Evolutionary conservation across 148 eudicot genomes (phyloP).

Genomic region (Agrostemma githago): DNA sequence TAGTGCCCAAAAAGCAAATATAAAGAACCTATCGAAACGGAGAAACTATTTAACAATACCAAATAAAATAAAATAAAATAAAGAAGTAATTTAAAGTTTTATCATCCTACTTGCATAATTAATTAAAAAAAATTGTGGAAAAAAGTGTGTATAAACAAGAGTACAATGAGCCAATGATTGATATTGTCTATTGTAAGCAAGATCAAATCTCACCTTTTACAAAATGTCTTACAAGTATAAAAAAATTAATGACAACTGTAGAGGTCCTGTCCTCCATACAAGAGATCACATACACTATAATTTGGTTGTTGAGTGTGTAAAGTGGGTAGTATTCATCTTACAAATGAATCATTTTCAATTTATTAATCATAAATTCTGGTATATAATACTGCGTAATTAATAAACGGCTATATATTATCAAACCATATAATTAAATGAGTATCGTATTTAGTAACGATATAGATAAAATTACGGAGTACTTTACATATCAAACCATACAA

Average conservation of each 20-base stretch:
- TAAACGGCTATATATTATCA: no score
- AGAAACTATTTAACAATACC: no score
- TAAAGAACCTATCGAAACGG: no score
- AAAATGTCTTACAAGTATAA: slow-evolving; percentile 16
- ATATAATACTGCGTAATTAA: no score
- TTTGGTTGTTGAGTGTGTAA: slow-evolving; percentile 69
- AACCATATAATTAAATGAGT: no score
- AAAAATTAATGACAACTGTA: slow-evolving; percentile 64
- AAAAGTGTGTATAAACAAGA: slow-evolving; percentile 2
- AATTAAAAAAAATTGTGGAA: slow-evolving; percentile 7
- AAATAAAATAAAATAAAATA: no score
- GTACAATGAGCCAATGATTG: slow-evolving; percentile 76
- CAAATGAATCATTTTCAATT: not conserved
- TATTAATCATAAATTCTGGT: no score
- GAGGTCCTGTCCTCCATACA: slow-evolving; percentile 36
- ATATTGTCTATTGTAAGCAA: slow-evolving; percentile 38
- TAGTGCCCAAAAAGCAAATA: no score
- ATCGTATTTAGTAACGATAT: no score
- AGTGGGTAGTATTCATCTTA: slow-evolving; percentile 20
- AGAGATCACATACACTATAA: slow-evolving; percentile 40
- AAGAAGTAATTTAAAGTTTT: no score
- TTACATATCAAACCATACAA: no score
- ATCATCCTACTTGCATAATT: slow-evolving; percentile 18
- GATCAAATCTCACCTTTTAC: slow-evolving; percentile 53
- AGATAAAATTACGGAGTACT: no score